Percentiles rank a stretch among this genome's conserved stretches.
Evolutionary conservation across 306 rosid species (phyloP).

Genomic region (Gillenia trifoliata): DNA sequence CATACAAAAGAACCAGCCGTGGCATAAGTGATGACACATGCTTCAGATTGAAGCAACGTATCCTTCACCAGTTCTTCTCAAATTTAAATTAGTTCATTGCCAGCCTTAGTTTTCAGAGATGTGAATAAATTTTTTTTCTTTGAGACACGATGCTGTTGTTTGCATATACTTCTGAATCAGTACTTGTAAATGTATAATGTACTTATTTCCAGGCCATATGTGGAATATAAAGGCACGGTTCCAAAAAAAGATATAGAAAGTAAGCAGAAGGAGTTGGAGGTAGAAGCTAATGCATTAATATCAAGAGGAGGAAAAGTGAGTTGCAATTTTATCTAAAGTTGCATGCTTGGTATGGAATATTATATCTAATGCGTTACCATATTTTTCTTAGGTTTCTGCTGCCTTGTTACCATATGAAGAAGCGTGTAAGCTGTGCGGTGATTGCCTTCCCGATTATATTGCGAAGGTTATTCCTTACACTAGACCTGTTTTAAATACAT

Average conservation of each 20-base stretch:
- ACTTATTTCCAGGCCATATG: constrained; percentile 57
- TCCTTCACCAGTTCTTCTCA: neutral
- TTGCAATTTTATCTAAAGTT: constrained; percentile 22
- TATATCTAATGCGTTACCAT: constrained; percentile 20
- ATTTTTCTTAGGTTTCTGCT: constrained; percentile 38
- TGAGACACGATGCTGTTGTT: neutral
- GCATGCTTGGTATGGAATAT: neutral
- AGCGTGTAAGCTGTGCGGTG: constrained; percentile 61
- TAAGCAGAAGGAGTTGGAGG: constrained; percentile 61
- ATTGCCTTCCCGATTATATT: constrained; percentile 69
- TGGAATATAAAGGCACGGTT: constrained; percentile 66
- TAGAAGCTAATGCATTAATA: constrained; percentile 51
- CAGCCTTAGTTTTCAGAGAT: neutral
- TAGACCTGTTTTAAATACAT: neutral
- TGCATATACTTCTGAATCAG: neutral
- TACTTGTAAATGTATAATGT: constrained; percentile 2
- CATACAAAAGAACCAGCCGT: neutral
- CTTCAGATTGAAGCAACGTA: neutral
- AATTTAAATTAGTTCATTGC: neutral
- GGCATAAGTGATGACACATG: neutral
- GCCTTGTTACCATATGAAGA: constrained; percentile 52
- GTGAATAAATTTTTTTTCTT: neutral
- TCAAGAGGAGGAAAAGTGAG: constrained; percentile 61
- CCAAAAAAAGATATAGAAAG: constrained; percentile 47
- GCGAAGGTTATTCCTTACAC: constrained; percentile 44